phyloP scores from a whole-genome alignment of 441 rosid species.

The Raphanus hybrid region DNA sequence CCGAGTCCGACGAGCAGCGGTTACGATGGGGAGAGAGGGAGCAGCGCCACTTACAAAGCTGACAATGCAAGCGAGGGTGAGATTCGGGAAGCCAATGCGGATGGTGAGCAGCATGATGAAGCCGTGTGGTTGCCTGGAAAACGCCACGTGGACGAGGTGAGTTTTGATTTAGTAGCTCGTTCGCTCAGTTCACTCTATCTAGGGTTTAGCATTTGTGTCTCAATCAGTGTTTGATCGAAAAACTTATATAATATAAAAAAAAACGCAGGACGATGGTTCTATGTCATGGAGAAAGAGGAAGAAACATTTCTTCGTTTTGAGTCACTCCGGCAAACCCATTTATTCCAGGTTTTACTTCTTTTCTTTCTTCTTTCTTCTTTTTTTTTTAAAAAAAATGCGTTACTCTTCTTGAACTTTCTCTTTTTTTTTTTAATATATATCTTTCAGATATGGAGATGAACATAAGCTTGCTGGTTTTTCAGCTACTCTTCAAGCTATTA shows the following conservation, averaged over 20 bases:
- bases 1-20: conserved; percentile 92
- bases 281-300: conserved; percentile 97
- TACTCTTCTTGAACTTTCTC: background rate
- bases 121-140: conserved; percentile 86
- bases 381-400: background rate
- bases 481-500: conserved; percentile 97
- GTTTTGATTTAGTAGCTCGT: background rate
- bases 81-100: conserved; percentile 59
- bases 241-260: conserved; percentile 33
- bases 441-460: conserved; percentile 91
- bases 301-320: conserved; percentile 93
- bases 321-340: conserved; percentile 99
- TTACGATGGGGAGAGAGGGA: conserved; percentile 94
- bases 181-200: conserved; percentile 1
- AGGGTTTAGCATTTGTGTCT: background rate
- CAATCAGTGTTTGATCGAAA: background rate
- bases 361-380: background rate
- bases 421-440: background rate
- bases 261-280: conserved; percentile 94
- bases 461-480: conserved; percentile 98
- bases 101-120: conserved; percentile 52
- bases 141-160: conserved; percentile 91
- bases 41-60: conserved; percentile 63
- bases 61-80: conserved; percentile 62
- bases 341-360: conserved; percentile 73